These are phyloP conservation scores for Anisodus tanguticus DNA, from an alignment of 257 asterid species.

Conservation along the genomic window DNA sequence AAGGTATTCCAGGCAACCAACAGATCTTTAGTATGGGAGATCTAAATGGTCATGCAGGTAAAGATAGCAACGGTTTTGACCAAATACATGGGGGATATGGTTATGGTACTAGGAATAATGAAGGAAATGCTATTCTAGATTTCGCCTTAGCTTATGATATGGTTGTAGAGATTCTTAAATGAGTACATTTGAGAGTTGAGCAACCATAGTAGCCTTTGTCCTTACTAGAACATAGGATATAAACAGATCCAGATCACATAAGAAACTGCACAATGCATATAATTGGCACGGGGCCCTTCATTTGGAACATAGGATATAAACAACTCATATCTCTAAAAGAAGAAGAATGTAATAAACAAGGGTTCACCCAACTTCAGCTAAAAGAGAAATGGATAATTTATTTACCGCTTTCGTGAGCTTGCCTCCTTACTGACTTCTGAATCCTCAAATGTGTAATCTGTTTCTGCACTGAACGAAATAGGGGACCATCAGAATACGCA, in stretches of 20 bases:
- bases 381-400: not conserved
- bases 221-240: not conserved
- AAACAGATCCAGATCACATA: not conserved
- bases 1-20: not conserved
- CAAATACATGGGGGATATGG: not conserved
- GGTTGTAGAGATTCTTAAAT: not conserved
- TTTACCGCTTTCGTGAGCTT: conserved; percentile 40
- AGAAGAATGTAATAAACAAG: not conserved
- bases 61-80: not conserved
- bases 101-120: not conserved
- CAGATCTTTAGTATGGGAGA: not conserved
- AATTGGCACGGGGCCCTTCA: not conserved
- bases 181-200: conserved; percentile 1
- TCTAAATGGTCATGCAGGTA: not conserved
- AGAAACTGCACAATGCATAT: not conserved
- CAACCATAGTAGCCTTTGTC: not conserved
- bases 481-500: conserved; percentile 24
- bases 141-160: not conserved
- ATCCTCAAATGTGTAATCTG: conserved; percentile 35
- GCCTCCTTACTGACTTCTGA: conserved; percentile 39
- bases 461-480: conserved; percentile 34
- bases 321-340: not conserved
- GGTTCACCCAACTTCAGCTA: not conserved
- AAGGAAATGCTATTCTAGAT: not conserved
- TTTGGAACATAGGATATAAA: not conserved